phyloP scores from a whole-genome alignment of 495 filamentous ascomycete species.

The Schizothecium vesticola region DNA sequence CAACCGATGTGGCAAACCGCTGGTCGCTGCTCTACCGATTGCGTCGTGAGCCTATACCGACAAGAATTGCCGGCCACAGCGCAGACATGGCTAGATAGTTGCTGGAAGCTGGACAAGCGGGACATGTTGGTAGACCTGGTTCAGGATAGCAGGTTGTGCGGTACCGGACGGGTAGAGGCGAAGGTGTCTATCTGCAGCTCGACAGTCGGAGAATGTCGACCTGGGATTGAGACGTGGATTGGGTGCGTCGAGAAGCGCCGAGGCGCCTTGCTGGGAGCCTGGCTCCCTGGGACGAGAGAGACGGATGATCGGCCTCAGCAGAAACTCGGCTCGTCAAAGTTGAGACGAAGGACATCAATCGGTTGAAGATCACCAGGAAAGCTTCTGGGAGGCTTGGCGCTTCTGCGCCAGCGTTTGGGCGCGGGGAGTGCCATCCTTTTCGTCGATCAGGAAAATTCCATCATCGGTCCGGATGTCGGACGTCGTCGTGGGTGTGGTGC shows the following conservation, averaged over 20 bases:
- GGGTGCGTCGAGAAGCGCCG: background rate
- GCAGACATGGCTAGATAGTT: background rate
- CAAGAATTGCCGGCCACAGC: background rate
- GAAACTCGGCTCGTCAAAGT: constrained; percentile 9
- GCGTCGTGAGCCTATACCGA: background rate
- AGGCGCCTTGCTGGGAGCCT: background rate
- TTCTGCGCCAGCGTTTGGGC: constrained; percentile 4
- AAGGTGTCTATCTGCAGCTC: constrained; percentile 6
- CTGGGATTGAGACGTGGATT: constrained; percentile 9
- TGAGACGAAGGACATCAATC: constrained; percentile 8
- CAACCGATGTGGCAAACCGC: no score
- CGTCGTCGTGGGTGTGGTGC: background rate
- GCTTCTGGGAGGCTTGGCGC: background rate
- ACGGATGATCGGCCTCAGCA: constrained; percentile 8
- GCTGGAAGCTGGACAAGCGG: constrained; percentile 1
- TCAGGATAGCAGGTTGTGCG: constrained; percentile 3
- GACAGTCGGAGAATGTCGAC: constrained; percentile 1
- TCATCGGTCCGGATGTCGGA: background rate
- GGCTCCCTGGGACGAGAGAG: background rate
- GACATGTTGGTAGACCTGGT: constrained; percentile 11
- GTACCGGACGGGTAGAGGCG: constrained; percentile 29
- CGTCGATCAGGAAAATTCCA: constrained; percentile 10
- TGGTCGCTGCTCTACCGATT: no score
- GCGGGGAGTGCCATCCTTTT: background rate
- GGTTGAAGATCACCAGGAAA: constrained; percentile 9